phyloP scores from a whole-genome alignment of 1,284 basidiomycete species.

The Moesziomyces parantarcticus region DNA sequence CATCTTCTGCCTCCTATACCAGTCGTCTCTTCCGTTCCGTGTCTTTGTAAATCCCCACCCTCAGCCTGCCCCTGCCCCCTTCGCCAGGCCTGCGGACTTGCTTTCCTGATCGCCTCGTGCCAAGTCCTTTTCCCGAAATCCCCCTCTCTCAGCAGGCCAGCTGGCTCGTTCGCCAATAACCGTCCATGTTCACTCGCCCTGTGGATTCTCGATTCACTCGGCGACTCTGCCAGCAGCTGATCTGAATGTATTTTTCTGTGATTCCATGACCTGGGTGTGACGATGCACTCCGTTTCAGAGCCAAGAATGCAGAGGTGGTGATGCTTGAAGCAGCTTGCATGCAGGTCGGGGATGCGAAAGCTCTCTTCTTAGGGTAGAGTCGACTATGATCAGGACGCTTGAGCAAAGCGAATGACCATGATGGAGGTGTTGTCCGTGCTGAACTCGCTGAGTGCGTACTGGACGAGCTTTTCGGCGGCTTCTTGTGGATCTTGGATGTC shows the following conservation, averaged over 20 bases:
- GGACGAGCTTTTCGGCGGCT: conserved; percentile 81
- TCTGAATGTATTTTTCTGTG: background rate
- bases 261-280: background rate
- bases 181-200: too few relatives aligned
- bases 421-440: conserved; percentile 82
- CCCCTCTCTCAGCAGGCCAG: background rate
- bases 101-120: too few relatives aligned
- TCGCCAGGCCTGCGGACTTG: too few relatives aligned
- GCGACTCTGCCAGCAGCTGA: background rate
- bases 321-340: background rate
- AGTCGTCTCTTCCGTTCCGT: background rate
- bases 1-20: background rate
- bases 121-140: too few relatives aligned
- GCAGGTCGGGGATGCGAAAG: too few relatives aligned
- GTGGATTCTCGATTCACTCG: background rate
- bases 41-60: background rate
- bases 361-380: background rate
- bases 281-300: background rate
- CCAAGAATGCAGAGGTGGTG: background rate
- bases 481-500: conserved; percentile 81
- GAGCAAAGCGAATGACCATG: conserved; percentile 62
- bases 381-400: background rate
- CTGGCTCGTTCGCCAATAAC: background rate
- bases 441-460: conserved; percentile 86
- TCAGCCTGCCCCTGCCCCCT: too few relatives aligned